Evolutionary conservation across 768 basidiomycete species (phyloP).

Genomic region (Mycena amicta): DNA sequence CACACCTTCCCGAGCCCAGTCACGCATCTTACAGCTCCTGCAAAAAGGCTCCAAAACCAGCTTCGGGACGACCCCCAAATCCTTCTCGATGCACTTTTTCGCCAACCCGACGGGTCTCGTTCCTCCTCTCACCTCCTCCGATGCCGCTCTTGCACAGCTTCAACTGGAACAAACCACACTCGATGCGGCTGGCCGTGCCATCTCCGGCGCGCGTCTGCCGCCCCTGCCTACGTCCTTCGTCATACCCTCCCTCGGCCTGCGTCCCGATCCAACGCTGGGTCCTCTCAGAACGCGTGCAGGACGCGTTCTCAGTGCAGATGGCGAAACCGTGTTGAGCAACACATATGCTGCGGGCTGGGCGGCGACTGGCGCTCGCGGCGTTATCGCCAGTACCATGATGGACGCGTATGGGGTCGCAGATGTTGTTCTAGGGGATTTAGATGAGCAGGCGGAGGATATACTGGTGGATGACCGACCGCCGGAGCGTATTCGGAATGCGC

Average conservation of each 20-base stretch:
- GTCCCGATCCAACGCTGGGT: constrained; percentile 58
- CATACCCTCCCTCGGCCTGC: constrained; percentile 87
- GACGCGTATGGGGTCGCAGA: constrained; percentile 84
- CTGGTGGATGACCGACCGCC: constrained; percentile 52
- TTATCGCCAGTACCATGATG: constrained; percentile 92
- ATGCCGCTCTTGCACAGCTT: constrained; percentile 38
- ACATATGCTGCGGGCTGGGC: constrained; percentile 97
- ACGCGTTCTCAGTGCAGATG: constrained; percentile 20
- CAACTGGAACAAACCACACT: constrained; percentile 64
- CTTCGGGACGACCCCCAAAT: constrained; percentile 55
- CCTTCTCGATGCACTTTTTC: constrained; percentile 86
- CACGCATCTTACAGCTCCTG: constrained; percentile 66
- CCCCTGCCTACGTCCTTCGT: constrained; percentile 71
- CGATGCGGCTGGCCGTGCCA: constrained; percentile 50
- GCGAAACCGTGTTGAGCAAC: constrained; percentile 43
- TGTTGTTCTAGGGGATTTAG: constrained; percentile 61
- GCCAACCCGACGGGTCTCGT: constrained; percentile 61
- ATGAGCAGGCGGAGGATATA: constrained; percentile 14
- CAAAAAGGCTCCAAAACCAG: constrained; percentile 59
- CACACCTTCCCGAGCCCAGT: constrained; percentile 61
- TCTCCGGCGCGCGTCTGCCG: constrained; percentile 58
- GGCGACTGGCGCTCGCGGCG: constrained; percentile 86
- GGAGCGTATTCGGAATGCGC: constrained; percentile 42
- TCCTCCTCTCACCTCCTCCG: constrained; percentile 25
- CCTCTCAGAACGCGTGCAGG: constrained; percentile 40